Conservation (phyloP, 1,284 basidiomycete genomes). For the Leccinum pseudoinsigne region DNA sequence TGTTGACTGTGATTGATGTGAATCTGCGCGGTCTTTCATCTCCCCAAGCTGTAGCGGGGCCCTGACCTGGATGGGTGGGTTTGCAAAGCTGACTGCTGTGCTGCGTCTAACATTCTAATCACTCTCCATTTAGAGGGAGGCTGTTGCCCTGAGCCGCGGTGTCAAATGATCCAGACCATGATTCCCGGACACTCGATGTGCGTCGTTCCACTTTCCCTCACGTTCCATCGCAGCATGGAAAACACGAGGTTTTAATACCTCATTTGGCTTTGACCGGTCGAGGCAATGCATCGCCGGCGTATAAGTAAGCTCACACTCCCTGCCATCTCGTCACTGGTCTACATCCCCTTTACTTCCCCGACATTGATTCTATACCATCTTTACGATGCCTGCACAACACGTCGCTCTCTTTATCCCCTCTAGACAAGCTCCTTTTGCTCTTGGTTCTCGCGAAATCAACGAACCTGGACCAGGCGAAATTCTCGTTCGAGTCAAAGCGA, state of each 20-base stretch:
- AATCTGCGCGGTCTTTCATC: slow-evolving; percentile 15
- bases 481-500: slow-evolving; percentile 41
- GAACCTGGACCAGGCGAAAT: slow-evolving; percentile 41
- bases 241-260: slow-evolving; percentile 37
- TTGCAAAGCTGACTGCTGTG: slow-evolving; percentile 28
- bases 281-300: slow-evolving; percentile 33
- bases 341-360: slow-evolving; percentile 12
- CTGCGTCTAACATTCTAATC: slow-evolving; percentile 31
- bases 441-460: slow-evolving; percentile 35
- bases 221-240: slow-evolving; percentile 32
- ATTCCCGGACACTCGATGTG: slow-evolving; percentile 29
- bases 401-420: slow-evolving; percentile 33
- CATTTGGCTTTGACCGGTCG: slow-evolving; percentile 23
- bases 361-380: slow-evolving; percentile 8
- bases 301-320: slow-evolving; percentile 27
- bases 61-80: slow-evolving; percentile 11
- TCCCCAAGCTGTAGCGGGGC: slow-evolving; percentile 25
- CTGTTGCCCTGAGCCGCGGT: slow-evolving; percentile 34
- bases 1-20: slow-evolving; percentile 8
- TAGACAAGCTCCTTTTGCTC: slow-evolving; percentile 30
- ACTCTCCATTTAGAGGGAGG: slow-evolving; percentile 33
- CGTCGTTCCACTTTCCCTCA: slow-evolving; percentile 26
- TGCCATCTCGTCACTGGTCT: slow-evolving; percentile 24
- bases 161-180: slow-evolving; percentile 33
- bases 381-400: slow-evolving; percentile 27